Base-by-base conservation (phyloP, 768 basidiomycete species). In the Saitozyma podzolica region DNA sequence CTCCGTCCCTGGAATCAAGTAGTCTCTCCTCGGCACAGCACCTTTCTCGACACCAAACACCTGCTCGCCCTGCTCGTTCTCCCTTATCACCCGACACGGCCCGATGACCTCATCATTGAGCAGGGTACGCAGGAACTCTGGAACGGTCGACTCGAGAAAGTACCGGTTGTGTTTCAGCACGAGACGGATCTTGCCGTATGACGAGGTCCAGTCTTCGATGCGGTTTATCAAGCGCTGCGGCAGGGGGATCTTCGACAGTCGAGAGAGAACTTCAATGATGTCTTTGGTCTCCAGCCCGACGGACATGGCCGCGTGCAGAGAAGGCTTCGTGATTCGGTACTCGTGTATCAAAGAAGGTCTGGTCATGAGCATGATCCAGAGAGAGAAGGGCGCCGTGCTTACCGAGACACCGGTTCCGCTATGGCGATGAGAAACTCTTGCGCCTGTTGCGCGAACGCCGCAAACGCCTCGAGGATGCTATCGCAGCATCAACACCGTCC, bases 381-480 rank as follows among this genome's bases (percentile, higher is more conserved):
- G 37, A 13, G 37, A n/a, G 11, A 39, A 13, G 9, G n/a, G 14
- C 16, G 19, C 13, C 40, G 11, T 73, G 83, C 90, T 80, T 80
- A 95, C 93, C 93, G 88, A 84, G 93, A 97, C 74, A 98, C 93
- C 70, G 96, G 96, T 81, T 99, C 96, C 73, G 92, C 91, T 54
- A 99, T 98, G 45, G 96, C 95, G 50, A 95, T 91, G 50, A 99
- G 84, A 74, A 99, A 98, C 77, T 99, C 96, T 80, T 98, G 96
- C 4, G 96, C 96, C 80, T 95, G 92, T 74, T 94, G 92, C 19
- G 95, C 94, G 65, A 98, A 93, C 5, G 96, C 92, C 20, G 92
- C 93, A 79, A 99, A 99, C 0, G 92, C 92, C 80, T 99, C 96
- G 41, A 99, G 86, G 64, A 98, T 98, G 72, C 98, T 29, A 29